Evolutionary conservation across 1,284 basidiomycete genomes (phyloP).

Genomic region (Neolentinus lepideus): DNA sequence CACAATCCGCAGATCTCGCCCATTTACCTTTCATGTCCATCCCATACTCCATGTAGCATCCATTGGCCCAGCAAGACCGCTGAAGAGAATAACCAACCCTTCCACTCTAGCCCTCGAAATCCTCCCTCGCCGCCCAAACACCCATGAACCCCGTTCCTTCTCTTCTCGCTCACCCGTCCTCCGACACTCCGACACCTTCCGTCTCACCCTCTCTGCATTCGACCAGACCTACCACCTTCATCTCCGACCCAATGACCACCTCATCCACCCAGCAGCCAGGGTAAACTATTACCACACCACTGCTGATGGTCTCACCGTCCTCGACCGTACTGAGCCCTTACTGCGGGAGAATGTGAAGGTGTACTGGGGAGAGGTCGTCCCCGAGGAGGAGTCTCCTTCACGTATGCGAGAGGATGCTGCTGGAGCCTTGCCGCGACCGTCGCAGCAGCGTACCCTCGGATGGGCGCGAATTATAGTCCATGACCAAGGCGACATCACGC

Average conservation of each 20-base stretch:
- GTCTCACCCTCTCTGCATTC: conserved; percentile 58
- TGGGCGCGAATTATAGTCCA: conserved; percentile 71
- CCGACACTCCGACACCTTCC: conserved; percentile 56
- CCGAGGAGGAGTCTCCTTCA: conserved; percentile 35
- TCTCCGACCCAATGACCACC: conserved; percentile 65
- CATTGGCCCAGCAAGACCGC: conserved; percentile 42
- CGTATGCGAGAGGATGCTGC: conserved; percentile 58
- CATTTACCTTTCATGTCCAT: background rate
- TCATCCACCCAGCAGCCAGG: conserved; percentile 72
- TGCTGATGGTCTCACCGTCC: conserved; percentile 36
- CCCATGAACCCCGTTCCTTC: conserved; percentile 21
- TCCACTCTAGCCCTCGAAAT: conserved; percentile 58
- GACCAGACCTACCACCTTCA: conserved; percentile 59
- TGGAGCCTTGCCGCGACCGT: conserved; percentile 35
- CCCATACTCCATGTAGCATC: conserved; percentile 28
- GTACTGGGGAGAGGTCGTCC: conserved; percentile 67
- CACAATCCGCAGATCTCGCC: too few relatives aligned
- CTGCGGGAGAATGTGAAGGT: conserved; percentile 49
- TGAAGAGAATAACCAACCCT: conserved; percentile 53
- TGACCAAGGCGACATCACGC: conserved; percentile 47
- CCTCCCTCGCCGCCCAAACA: conserved; percentile 39
- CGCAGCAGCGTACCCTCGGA: conserved; percentile 42
- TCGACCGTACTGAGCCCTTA: conserved; percentile 43
- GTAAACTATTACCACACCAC: conserved; percentile 50
- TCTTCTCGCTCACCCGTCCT: conserved; percentile 34